phyloP scores from a whole-genome alignment of 2,329 filamentous ascomycete genomes.

The Scleromitrula shiraiana region DNA sequence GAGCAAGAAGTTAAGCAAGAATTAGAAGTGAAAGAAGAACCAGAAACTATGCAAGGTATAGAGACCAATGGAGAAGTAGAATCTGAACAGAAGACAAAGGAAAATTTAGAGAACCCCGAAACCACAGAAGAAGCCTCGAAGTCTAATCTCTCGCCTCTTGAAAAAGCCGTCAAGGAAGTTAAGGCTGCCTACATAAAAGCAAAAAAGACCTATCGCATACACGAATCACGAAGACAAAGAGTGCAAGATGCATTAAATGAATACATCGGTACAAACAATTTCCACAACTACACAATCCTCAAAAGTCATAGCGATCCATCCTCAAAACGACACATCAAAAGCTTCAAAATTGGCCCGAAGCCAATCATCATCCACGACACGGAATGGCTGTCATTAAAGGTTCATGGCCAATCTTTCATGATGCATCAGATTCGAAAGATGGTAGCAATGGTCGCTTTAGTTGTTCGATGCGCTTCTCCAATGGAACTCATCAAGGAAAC shows the following conservation, averaged over 20 bases:
- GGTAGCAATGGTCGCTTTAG: constrained; percentile 83
- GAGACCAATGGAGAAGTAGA: not conserved
- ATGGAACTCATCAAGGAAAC: constrained; percentile 63
- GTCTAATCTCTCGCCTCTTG: constrained; percentile 39
- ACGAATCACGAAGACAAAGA: constrained; percentile 58
- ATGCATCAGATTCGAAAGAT: constrained; percentile 99
- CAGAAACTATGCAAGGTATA: constrained; percentile 1
- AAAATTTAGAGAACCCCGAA: constrained; percentile 5
- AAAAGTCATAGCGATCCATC: constrained; percentile 76
- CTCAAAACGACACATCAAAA: constrained; percentile 84
- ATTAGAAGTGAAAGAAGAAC: not conserved
- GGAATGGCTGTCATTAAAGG: constrained; percentile 91
- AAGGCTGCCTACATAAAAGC: constrained; percentile 75
- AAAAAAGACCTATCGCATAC: constrained; percentile 79
- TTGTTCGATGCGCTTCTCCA: constrained; percentile 77
- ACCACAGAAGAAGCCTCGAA: constrained; percentile 11
- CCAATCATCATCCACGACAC: constrained; percentile 85
- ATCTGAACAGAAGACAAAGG: not conserved
- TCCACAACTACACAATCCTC: constrained; percentile 95
- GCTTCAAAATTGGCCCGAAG: constrained; percentile 67
- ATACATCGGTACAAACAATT: constrained; percentile 83
- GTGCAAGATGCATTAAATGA: constrained; percentile 67
- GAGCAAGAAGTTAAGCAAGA: not conserved
- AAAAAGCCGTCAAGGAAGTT: constrained; percentile 61
- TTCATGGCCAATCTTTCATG: constrained; percentile 98